Base-by-base conservation (phyloP, 2,329 filamentous ascomycete species). In the Phyllosticta capitalensis region DNA sequence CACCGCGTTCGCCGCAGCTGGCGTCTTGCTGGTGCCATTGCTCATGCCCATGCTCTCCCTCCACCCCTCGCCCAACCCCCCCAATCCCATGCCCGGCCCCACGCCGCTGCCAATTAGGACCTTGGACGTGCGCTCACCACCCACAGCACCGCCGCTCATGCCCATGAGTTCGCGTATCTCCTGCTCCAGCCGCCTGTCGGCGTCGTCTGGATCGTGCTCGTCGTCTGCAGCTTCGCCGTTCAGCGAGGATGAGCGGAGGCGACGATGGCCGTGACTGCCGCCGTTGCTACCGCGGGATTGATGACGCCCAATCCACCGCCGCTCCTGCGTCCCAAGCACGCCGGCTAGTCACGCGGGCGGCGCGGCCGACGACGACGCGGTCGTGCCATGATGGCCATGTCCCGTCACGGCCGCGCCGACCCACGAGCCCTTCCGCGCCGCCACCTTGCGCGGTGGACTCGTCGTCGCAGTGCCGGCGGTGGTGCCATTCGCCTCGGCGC, bases 71-170 rank as follows among this genome's bases (percentile, higher is more conserved):
- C 65, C 61, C 30, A 38, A 38, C 9, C 30, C 30, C 7, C 30
- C 30, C 30, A 38, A 14, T 9, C 30, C 30, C 30, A 60, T 72
- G 71, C 59, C 66, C 65, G 28, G 61, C 63, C 58, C 73, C 72
- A 53, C 58, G 70, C 63, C 65, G 17, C 30, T 38, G 30, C 30
- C 30, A 38, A 38, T 38, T 14, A 38, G 30, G 10, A 38, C 30
- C 5, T 38, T 38, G 9, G 30, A 38, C 30, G 30, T 38, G 30
- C 30, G 30, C 30, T 38, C 28, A 30, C 28, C 28, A 30, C 28
- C 28, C 7, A 30, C 28, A 6, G 28, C 28, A 7, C 28, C 28
- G 28, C 28, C 30, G 3, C 14, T 12, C 9, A 33, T 12, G 9
- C 30, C 30, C 30, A 38, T 12, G 10, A 38, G 30, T 14, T 17